A percentile compares a stretch with the other conserved stretches of the same genome.
These are phyloP conservation scores for Panicum miliaceum DNA, from an alignment of 176 grass and related monocot species.

Conservation along the genomic window DNA sequence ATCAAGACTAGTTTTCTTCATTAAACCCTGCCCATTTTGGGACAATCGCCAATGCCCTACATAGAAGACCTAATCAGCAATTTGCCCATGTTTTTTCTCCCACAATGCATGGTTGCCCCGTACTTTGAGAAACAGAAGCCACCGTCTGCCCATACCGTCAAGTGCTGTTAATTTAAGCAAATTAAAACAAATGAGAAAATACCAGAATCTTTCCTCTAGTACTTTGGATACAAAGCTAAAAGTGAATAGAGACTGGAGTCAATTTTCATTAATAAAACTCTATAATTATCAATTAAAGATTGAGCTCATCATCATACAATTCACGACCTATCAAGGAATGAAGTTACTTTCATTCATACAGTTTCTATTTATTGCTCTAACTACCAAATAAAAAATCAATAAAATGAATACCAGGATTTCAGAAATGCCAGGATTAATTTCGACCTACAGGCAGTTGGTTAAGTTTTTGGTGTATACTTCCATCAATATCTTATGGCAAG, in stretches of 20 bases:
- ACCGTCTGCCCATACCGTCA: too few relatives aligned
- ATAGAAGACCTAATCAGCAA: neutral
- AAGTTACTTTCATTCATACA: neutral
- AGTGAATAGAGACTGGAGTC: neutral
- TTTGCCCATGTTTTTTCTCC: neutral
- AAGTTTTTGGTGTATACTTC: neutral
- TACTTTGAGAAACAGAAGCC: neutral
- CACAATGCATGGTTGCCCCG: neutral
- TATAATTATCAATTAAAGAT: neutral
- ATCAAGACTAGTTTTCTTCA: neutral
- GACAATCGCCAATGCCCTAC: neutral
- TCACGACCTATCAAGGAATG: neutral
- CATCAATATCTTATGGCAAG: neutral
- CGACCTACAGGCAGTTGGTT: neutral
- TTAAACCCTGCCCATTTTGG: neutral
- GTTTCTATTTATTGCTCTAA: slow-evolving; percentile 10
- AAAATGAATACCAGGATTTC: neutral
- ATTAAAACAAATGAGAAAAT: neutral
- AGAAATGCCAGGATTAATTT: neutral
- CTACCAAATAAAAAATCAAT: neutral
- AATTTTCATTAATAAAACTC: neutral
- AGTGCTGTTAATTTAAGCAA: neutral
- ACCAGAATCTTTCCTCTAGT: neutral
- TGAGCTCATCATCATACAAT: neutral
- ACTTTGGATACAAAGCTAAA: neutral